These are phyloP conservation scores for Apiospora aurea DNA, from an alignment of 2,329 filamentous ascomycete genomes.

Conservation along the genomic window DNA sequence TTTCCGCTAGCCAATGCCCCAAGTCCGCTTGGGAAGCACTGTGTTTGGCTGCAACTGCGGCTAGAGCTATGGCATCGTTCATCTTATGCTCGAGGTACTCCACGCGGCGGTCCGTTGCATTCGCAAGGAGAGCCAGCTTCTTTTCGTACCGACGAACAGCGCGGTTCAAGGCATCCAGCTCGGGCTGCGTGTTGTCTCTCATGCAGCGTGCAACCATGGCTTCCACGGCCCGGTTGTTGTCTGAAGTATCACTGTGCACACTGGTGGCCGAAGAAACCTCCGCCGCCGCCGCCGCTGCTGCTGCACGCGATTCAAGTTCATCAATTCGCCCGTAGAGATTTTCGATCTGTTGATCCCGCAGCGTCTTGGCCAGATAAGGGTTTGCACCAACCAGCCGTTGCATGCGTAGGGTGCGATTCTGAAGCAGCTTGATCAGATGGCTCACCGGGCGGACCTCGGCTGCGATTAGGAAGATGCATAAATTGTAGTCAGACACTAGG, in stretches of 20 bases:
- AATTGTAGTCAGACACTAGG: constrained; percentile 89
- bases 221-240: constrained; percentile 29
- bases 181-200: constrained; percentile 35
- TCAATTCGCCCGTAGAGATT: constrained; percentile 72
- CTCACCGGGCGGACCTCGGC: constrained; percentile 85
- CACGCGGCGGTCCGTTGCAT: constrained; percentile 79
- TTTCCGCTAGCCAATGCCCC: constrained; percentile 48
- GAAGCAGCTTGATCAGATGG: constrained; percentile 82
- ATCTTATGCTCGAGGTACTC: constrained; percentile 74
- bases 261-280: constrained; percentile 35
- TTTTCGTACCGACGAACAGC: constrained; percentile 93
- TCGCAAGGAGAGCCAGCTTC: constrained; percentile 75
- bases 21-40: constrained; percentile 48
- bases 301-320: constrained; percentile 68
- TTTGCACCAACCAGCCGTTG: constrained; percentile 73
- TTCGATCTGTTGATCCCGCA: constrained; percentile 52
- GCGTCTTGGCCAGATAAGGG: constrained; percentile 49
- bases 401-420: constrained; percentile 79
- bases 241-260: constrained; percentile 34
- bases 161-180: constrained; percentile 83
- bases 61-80: constrained; percentile 81
- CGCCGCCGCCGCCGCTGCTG: constrained; percentile 38
- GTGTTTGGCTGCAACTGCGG: constrained; percentile 72
- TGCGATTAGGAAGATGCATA: constrained; percentile 87
- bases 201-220: constrained; percentile 33